Conservation (phyloP, 2,329 filamentous ascomycete species). For the Talaromyces rugulosus region DNA sequence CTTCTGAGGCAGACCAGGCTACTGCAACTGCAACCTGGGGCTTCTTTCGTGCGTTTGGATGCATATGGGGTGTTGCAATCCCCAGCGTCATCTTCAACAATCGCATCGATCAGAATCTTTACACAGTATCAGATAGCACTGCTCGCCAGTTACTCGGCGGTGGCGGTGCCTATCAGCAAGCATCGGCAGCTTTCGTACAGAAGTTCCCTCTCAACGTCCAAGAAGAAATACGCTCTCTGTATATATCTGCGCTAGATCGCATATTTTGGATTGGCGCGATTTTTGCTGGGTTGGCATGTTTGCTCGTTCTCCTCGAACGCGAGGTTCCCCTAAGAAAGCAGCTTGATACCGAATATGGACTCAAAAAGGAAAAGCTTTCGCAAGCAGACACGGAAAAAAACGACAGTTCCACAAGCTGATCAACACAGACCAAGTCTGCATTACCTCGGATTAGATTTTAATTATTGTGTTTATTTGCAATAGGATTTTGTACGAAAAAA, state of each 20-base stretch:
- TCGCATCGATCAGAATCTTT: conserved; percentile 17
- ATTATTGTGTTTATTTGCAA: no score
- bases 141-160: conserved; percentile 13
- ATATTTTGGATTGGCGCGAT: neutral
- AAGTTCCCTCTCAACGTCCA: neutral
- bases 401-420: no score
- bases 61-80: conserved; percentile 27
- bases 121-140: conserved; percentile 13
- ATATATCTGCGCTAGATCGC: neutral
- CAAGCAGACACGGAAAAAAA: neutral
- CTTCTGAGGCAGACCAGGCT: conserved; percentile 24
- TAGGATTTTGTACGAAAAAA: no score
- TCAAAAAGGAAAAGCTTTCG: neutral
- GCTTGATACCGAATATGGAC: conserved; percentile 1
- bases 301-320: neutral
- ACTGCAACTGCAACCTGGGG: conserved; percentile 23
- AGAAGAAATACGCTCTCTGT: neutral
- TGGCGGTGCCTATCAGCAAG: conserved; percentile 21
- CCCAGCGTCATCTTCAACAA: conserved; percentile 29
- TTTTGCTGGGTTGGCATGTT: neutral
- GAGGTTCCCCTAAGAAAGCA: neutral
- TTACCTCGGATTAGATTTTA: no score
- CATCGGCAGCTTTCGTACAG: neutral
- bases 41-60: conserved; percentile 28
- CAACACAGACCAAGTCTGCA: no score